Base-by-base conservation (phyloP, 129 eudicot genomes). In the Flaveria bidentis region DNA sequence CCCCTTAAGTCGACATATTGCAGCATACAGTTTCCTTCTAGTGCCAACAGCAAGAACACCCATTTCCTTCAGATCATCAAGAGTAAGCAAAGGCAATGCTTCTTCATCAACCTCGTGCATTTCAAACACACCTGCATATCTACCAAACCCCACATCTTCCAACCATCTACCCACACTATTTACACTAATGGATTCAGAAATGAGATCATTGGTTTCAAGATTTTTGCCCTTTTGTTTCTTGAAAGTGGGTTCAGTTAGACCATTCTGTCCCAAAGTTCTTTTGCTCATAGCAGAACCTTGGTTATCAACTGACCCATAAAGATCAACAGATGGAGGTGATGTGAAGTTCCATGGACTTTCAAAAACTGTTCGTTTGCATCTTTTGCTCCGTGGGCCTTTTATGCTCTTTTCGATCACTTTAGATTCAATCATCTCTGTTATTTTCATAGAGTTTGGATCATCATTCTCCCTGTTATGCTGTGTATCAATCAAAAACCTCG, bases 21-120 rank as follows among this genome's bases (percentile, higher is more conserved):
- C 91, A 67, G 80, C 76, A 67, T 69, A 87, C 81, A 87, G 50
- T 80, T 87, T 87, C 76, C 88, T 67, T 41, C 88, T 76, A 33
- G 85, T 52, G 16, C 88, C 91, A 61, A 87, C 86, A 73, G 91
- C 88, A 79, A 56, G 67, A 67, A 87, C 83, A 12, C 91, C 91
- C 87, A 84, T 87, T 72, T 87, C 91, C 71, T 76, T 82, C 52
- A 87, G 70, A 76, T 87, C 88, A 51, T 84, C 88, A 49, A 84
- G 69, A 50, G 91, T 87, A 51, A 87, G 83, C 58, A 81, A 76
- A 25, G 88, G 88, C 79, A 87, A 73, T 15, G 76, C 86, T 76
- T 84, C 88, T 46, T 82, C 84, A 75, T 86, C 87, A 41, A 86
- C 90, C 79, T 86, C 90, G 9, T 86, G 90, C 73, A 74, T 84